These are phyloP conservation scores for Epithele typhae DNA, from an alignment of 768 basidiomycete species.

Conservation along the genomic window DNA sequence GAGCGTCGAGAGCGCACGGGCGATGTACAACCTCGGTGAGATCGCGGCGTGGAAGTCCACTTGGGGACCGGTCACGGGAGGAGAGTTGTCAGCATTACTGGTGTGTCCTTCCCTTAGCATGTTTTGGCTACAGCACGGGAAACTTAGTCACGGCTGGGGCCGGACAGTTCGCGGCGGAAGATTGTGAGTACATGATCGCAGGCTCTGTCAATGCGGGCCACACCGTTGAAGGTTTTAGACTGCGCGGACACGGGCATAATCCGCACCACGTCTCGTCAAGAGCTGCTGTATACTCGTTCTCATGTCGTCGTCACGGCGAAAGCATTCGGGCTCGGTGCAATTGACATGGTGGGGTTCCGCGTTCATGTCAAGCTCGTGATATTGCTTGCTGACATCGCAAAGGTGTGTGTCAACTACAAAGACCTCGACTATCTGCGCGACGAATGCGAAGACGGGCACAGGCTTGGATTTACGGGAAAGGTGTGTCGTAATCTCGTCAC, in stretches of 20 bases:
- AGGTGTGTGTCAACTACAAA: constrained; percentile 90
- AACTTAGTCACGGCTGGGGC: not conserved
- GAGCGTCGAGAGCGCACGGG: constrained; percentile 81
- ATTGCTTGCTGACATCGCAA: not conserved
- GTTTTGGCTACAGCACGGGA: not conserved
- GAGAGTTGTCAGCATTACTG: constrained; percentile 58
- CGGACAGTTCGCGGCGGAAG: constrained; percentile 89
- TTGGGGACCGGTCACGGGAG: constrained; percentile 41
- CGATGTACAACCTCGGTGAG: constrained; percentile 57
- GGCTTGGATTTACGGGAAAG: constrained; percentile 91
- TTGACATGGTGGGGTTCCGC: constrained; percentile 69
- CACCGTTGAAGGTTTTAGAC: too few relatives aligned
- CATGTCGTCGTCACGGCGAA: constrained; percentile 78
- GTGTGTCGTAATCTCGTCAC: constrained; percentile 28
- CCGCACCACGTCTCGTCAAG: constrained; percentile 67
- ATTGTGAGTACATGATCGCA: constrained; percentile 50
- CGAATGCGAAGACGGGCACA: constrained; percentile 75
- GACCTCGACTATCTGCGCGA: constrained; percentile 59
- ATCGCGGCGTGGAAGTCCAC: constrained; percentile 70
- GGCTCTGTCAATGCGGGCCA: too few relatives aligned
- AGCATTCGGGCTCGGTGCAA: constrained; percentile 77
- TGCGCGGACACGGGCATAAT: constrained; percentile 86
- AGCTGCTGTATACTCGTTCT: constrained; percentile 81
- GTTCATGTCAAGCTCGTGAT: not conserved
- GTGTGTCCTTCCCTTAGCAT: constrained; percentile 36